Evolutionary conservation across 306 rosid genomes (phyloP), one percentile per base, ranked within the genome.

Genomic region (Dryas drummondii): DNA sequence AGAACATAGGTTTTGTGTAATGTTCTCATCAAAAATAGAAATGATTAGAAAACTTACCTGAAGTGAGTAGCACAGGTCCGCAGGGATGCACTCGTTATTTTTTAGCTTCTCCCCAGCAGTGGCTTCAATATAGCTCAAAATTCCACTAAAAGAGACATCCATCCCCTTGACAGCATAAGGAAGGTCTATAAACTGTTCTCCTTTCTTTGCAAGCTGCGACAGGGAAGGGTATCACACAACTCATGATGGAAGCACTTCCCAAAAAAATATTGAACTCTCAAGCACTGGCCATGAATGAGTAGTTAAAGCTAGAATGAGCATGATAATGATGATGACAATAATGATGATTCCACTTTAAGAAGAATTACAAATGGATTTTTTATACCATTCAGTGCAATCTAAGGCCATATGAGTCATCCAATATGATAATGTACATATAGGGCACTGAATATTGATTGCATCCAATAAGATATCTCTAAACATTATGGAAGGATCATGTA

Each of bases 161-260:
- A 94, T 91, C 73, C 98, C 98, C 83, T 94, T 94, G 58, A 94
- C 98, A 52, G 67, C 92, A 76, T 94, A 91, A 37, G 98, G 98
- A 79, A 91, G 77, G 74, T 94, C 98, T 63, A 90, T 88, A 74
- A 91, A 94, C 52, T 84, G 81, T 76, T 87, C 86, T 19, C 97
- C 98, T 78, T 91, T 90, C 86, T 91, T 94, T 0, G 97, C 96
- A 80, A 94, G 97, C 98, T 91, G 83, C 44, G 46, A 42, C 63
- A 60, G 58, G 64, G 37, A 53, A 54, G 47, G 41, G 58, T 14
- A 74, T 60, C 53, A 76, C 58, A 55, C 68, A 71, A 68, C 26
- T 55, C 72, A 62, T 74, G 52, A 56, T 32, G 44, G 47, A 70
- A 55, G 49, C 70, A 76, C 44, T 49, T 68, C 51, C 16, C 61